Evolutionary conservation across 176 grass and related monocot species (phyloP).

Genomic region (Typha latifolia): DNA sequence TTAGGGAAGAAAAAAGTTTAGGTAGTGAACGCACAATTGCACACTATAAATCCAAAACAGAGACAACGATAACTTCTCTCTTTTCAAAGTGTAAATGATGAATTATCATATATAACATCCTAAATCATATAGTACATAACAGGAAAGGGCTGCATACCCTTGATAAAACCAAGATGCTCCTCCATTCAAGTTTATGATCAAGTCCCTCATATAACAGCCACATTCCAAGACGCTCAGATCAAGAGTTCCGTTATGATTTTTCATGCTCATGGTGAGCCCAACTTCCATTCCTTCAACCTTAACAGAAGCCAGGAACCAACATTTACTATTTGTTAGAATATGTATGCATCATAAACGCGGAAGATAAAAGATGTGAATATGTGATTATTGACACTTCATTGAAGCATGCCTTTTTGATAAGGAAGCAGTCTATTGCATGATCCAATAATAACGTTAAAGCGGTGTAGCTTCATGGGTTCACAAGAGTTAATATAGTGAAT

Average conservation of each 20-base stretch:
- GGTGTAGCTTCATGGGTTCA: no score
- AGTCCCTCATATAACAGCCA: constrained; percentile 66
- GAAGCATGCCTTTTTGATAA: no score
- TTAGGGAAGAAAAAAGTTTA: no score
- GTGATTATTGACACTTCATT: not conserved
- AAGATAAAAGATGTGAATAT: not conserved
- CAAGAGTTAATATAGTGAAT: no score
- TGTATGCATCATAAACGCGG: constrained; percentile 18
- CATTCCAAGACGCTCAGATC: constrained; percentile 51
- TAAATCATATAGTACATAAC: not conserved
- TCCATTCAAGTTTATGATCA: constrained; percentile 60
- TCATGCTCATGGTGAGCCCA: constrained; percentile 67
- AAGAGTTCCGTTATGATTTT: constrained; percentile 79
- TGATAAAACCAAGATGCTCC: constrained; percentile 98
- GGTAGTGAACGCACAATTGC: no score
- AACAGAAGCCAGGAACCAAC: constrained; percentile 28
- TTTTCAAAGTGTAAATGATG: not conserved
- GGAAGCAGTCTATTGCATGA: no score
- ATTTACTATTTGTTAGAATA: constrained; percentile 17
- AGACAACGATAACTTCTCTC: no score
- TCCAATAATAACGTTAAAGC: no score
- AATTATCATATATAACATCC: not conserved
- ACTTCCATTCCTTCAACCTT: constrained; percentile 96
- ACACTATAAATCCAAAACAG: no score
- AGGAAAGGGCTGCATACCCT: constrained; percentile 41